Percentiles rank a stretch among this genome's conserved stretches.
These are phyloP conservation scores for Blastobotrys proliferans DNA, from an alignment of 1,139 yeast species.

Conservation along the genomic window DNA sequence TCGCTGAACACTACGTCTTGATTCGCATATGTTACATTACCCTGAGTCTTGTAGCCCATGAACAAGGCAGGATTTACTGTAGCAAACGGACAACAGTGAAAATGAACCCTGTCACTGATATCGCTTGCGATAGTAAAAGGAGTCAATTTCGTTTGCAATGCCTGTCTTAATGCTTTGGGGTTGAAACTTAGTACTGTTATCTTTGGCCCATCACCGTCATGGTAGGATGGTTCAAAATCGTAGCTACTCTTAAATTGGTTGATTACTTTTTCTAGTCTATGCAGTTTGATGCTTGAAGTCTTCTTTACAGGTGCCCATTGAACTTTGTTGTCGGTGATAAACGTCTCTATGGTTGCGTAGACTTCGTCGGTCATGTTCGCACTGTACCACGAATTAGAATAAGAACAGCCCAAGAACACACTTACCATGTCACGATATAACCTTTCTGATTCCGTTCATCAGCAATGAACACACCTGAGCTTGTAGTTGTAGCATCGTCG, in stretches of 20 bases:
- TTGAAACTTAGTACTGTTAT: not conserved
- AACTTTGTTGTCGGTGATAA: constrained; percentile 1
- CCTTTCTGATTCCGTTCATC: not conserved
- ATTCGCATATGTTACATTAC: constrained; percentile 41
- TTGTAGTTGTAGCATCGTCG: not conserved
- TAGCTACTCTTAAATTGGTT: not conserved
- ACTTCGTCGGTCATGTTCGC: not conserved
- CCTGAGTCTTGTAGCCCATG: constrained; percentile 45
- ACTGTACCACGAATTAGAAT: not conserved
- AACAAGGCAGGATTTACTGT: constrained; percentile 57
- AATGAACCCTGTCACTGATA: not conserved
- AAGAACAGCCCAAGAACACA: too few species aligned
- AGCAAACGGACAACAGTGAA: constrained; percentile 48
- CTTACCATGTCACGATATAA: constrained; percentile 6
- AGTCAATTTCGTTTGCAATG: not conserved
- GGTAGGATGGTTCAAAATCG: constrained; percentile 1
- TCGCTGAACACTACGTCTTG: constrained; percentile 44
- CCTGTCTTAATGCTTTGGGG: not conserved
- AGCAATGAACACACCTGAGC: constrained; percentile 3
- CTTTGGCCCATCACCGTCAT: not conserved
- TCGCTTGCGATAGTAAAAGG: not conserved
- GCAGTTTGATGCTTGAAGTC: not conserved
- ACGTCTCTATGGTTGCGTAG: not conserved
- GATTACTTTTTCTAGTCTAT: not conserved
- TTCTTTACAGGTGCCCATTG: constrained; percentile 2